Percentiles rank a stretch among this genome's conserved stretches.
phyloP scores from a whole-genome alignment of 768 basidiomycete genomes.

The Leccinum arenicola region DNA sequence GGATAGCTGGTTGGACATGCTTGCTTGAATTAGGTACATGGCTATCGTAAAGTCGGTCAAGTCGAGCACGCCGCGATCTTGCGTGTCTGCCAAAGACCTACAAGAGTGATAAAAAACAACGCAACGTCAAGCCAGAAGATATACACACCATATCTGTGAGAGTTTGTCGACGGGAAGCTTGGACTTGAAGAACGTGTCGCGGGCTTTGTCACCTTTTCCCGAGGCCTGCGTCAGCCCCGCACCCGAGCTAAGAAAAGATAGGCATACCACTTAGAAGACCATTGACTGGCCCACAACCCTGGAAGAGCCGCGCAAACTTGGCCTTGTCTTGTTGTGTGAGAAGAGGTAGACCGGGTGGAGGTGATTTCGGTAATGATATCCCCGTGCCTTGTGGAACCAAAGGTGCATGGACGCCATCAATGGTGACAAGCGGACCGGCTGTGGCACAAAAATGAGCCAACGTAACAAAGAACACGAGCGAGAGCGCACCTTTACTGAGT shows the following conservation, averaged over 20 bases:
- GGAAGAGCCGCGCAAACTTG: constrained; percentile 82
- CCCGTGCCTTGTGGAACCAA: constrained; percentile 56
- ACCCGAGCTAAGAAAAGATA: neutral
- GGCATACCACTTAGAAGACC: constrained; percentile 74
- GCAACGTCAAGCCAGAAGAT: neutral
- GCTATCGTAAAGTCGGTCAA: constrained; percentile 90
- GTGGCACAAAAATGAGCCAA: constrained; percentile 17
- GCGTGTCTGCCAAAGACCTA: constrained; percentile 95
- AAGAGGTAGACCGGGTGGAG: constrained; percentile 56
- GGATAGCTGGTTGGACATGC: constrained; percentile 76
- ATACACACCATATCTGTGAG: constrained; percentile 83
- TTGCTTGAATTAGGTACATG: constrained; percentile 94
- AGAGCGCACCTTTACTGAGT: constrained; percentile 64
- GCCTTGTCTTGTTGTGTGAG: constrained; percentile 77
- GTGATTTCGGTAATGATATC: constrained; percentile 60
- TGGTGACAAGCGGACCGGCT: constrained; percentile 85
- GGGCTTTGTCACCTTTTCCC: constrained; percentile 75
- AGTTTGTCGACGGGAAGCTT: constrained; percentile 84
- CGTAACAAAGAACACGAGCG: neutral
- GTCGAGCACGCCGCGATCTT: constrained; percentile 86
- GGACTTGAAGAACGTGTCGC: constrained; percentile 89
- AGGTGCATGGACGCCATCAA: constrained; percentile 60
- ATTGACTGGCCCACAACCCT: constrained; percentile 63
- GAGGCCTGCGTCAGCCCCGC: neutral
- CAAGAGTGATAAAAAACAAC: neutral